Conservation (phyloP, 1,139 yeast species). For the Suhomyces atakaporum region DNA sequence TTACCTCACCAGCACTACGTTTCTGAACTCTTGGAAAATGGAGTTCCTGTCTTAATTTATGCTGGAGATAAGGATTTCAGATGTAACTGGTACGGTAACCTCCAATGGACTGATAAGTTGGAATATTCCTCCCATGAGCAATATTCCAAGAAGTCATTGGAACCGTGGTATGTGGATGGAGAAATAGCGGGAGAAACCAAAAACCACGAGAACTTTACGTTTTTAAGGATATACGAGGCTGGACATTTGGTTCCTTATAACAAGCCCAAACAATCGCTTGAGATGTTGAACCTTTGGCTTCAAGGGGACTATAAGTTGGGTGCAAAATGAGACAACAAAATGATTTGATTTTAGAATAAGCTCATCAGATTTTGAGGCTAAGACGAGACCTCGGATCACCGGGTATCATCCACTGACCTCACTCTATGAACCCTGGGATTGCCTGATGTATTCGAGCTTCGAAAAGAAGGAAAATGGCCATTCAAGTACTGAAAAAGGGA, state of each 20-base stretch:
- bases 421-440: too few relatives aligned
- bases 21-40: constrained; percentile 13
- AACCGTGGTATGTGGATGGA: constrained; percentile 44
- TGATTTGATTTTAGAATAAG: too few relatives aligned
- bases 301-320: constrained; percentile 9
- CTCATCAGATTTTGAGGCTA: not conserved
- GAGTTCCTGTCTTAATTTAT: constrained; percentile 18
- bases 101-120: constrained; percentile 20
- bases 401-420: too few relatives aligned
- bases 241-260: constrained; percentile 59
- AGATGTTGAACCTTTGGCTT: constrained; percentile 11
- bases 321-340: not conserved
- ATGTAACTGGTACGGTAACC: constrained; percentile 25
- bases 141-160: constrained; percentile 26
- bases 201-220: constrained; percentile 52
- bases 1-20: constrained; percentile 15
- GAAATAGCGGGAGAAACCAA: constrained; percentile 58
- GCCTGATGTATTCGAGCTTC: too few relatives aligned
- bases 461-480: too few relatives aligned
- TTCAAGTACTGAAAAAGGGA: too few relatives aligned
- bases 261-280: constrained; percentile 6
- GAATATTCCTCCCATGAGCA: constrained; percentile 22
- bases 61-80: constrained; percentile 23
- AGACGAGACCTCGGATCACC: too few relatives aligned
- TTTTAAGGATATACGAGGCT: constrained; percentile 59